phyloP scores from a whole-genome alignment of 2,329 filamentous ascomycete genomes.

The Aureobasidium pullulans region DNA sequence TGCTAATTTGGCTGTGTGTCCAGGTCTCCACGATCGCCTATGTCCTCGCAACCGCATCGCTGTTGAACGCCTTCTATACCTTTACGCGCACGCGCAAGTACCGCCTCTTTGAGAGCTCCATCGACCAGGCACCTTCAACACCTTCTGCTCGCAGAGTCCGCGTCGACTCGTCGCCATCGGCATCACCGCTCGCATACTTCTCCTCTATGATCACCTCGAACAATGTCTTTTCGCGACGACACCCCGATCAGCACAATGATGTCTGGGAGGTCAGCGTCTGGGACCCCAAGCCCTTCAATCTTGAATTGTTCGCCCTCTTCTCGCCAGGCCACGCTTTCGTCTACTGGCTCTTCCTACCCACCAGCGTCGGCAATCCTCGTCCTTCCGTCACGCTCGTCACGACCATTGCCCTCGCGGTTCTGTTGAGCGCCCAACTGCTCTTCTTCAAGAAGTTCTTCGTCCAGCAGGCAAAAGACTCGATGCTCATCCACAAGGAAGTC shows the following conservation, averaged over 20 bases:
- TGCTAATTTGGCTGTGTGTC: not conserved
- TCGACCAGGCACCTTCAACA: constrained; percentile 69
- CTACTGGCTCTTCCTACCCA: constrained; percentile 81
- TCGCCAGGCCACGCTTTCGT: constrained; percentile 88
- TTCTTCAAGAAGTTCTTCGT: constrained; percentile 66
- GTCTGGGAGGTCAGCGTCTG: constrained; percentile 94
- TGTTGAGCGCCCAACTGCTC: constrained; percentile 71
- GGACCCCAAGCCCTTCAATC: constrained; percentile 80
- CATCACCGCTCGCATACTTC: constrained; percentile 72
- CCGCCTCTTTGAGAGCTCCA: constrained; percentile 78
- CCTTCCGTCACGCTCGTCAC: constrained; percentile 83
- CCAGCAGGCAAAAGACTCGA: constrained; percentile 77
- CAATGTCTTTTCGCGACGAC: constrained; percentile 72
- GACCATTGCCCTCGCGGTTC: constrained; percentile 64
- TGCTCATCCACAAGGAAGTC: constrained; percentile 83
- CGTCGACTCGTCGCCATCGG: constrained; percentile 75
- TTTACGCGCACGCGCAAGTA: constrained; percentile 78
- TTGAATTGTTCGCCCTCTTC: constrained; percentile 82
- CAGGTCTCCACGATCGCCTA: constrained; percentile 58
- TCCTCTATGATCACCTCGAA: constrained; percentile 58
- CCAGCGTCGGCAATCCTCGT: constrained; percentile 64
- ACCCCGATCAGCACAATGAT: constrained; percentile 73
- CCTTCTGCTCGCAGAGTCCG: constrained; percentile 82
- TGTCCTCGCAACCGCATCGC: constrained; percentile 58
- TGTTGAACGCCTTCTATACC: constrained; percentile 71